These are phyloP conservation scores for Yarrowia sp. DNA, from an alignment of 805 yeast species.

Conservation along the genomic window DNA sequence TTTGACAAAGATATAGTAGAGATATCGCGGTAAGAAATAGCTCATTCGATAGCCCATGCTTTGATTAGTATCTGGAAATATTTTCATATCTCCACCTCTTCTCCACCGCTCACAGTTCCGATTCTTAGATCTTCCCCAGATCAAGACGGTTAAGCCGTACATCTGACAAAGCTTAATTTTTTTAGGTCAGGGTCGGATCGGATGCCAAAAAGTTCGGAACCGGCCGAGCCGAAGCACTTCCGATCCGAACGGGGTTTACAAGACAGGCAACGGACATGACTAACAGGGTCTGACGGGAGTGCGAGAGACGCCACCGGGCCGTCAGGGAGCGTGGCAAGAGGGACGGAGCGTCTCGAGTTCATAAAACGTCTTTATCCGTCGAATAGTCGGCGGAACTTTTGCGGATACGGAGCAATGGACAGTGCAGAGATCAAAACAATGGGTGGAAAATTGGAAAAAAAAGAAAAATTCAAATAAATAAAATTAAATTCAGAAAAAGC, in stretches of 20 bases:
- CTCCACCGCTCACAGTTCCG: not conserved
- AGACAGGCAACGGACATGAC: too few relatives aligned
- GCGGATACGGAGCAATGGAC: constrained; percentile 1
- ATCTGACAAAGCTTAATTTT: not conserved
- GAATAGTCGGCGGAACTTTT: too few relatives aligned
- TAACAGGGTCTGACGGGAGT: too few relatives aligned
- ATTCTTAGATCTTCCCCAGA: constrained; percentile 1
- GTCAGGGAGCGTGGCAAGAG: too few relatives aligned
- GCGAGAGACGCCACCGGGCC: too few relatives aligned
- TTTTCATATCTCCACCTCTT: too few relatives aligned
- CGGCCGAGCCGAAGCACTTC: constrained; percentile 13
- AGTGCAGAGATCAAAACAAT: not conserved
- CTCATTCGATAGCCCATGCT: not conserved
- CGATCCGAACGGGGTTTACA: constrained; percentile 8
- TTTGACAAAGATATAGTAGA: not conserved
- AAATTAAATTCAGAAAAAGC: too few relatives aligned
- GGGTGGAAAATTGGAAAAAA: too few relatives aligned
- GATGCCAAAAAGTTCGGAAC: constrained; percentile 2
- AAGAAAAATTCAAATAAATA: too few relatives aligned
- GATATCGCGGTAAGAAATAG: not conserved
- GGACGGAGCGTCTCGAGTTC: too few relatives aligned
- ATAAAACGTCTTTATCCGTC: too few relatives aligned
- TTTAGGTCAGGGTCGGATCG: not conserved
- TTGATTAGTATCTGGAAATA: too few relatives aligned
- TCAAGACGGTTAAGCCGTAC: constrained; percentile 11